Evolutionary conservation across 1,139 yeast species (phyloP).

Genomic region (Hyphopichia buzzinii): DNA sequence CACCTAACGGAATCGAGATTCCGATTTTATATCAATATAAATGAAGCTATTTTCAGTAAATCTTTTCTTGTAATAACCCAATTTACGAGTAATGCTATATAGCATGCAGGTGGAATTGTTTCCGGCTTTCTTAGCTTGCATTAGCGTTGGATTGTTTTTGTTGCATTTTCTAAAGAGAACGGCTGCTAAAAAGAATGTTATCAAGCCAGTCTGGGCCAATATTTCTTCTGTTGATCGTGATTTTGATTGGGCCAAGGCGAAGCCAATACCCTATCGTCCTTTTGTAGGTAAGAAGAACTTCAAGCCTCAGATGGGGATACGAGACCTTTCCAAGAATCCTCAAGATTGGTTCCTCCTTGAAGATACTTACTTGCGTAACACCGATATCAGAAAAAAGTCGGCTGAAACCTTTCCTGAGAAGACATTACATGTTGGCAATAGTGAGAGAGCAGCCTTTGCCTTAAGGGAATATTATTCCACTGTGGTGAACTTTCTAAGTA

Average conservation of each 20-base stretch:
- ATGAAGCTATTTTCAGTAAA: no score
- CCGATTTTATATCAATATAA: no score
- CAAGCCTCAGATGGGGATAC: conserved; percentile 39
- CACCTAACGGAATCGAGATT: not conserved
- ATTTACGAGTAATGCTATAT: no score
- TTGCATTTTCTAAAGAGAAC: no score
- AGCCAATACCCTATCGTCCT: conserved; percentile 58
- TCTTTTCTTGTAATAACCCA: no score
- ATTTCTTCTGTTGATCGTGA: no score
- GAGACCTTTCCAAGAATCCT: conserved; percentile 27
- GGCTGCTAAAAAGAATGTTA: no score
- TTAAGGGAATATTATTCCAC: conserved; percentile 33
- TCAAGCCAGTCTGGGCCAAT: conserved; percentile 14
- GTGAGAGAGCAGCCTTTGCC: conserved; percentile 21
- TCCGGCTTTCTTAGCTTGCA: not conserved
- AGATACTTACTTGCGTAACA: conserved; percentile 28
- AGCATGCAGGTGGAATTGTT: not conserved
- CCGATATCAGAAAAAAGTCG: conserved; percentile 19
- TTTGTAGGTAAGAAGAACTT: conserved; percentile 34
- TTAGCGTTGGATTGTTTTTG: not conserved
- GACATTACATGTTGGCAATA: conserved; percentile 21
- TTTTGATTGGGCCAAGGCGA: conserved; percentile 47
- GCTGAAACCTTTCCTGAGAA: conserved; percentile 18
- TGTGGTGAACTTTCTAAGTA: conserved; percentile 23
- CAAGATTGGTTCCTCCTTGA: conserved; percentile 41